Conservation (phyloP, 2,329 filamentous ascomycete species). For the Gnomoniopsis sp. region DNA sequence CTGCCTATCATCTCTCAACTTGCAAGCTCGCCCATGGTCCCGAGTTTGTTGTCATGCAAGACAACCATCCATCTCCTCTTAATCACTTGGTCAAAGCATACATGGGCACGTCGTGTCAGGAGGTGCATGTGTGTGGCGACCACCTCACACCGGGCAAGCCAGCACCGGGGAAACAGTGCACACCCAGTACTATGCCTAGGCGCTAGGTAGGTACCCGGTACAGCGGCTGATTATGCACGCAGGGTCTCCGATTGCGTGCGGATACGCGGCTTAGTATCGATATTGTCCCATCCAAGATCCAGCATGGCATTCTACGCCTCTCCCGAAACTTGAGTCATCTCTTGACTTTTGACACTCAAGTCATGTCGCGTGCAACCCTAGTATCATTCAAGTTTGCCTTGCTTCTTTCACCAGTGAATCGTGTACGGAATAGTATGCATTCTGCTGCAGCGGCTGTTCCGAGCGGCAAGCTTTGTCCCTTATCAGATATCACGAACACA, state of each 20-base stretch:
- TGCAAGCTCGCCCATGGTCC: not conserved
- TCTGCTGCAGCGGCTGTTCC: no score
- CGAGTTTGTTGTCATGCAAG: not conserved
- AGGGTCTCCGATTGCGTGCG: constrained; percentile 1
- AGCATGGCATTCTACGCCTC: not conserved
- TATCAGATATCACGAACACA: not conserved
- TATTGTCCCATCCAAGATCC: not conserved
- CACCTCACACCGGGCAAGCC: not conserved
- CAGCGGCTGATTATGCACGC: constrained; percentile 6
- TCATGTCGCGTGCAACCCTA: no score
- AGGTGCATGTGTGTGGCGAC: not conserved
- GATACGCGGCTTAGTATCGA: not conserved
- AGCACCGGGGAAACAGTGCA: not conserved
- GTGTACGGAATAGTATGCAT: not conserved
- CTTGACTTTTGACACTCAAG: not conserved
- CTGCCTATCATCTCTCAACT: not conserved
- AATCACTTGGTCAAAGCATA: not conserved
- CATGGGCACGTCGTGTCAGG: not conserved
- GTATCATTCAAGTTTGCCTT: no score
- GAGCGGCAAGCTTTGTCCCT: no score
- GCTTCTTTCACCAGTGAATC: no score
- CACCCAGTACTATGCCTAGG: not conserved
- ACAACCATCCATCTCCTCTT: not conserved
- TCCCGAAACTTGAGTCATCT: not conserved
- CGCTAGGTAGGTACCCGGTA: not conserved